Evolutionary conservation across 73 alveolate species (phyloP).

Genomic region (Breviolum minutum): DNA sequence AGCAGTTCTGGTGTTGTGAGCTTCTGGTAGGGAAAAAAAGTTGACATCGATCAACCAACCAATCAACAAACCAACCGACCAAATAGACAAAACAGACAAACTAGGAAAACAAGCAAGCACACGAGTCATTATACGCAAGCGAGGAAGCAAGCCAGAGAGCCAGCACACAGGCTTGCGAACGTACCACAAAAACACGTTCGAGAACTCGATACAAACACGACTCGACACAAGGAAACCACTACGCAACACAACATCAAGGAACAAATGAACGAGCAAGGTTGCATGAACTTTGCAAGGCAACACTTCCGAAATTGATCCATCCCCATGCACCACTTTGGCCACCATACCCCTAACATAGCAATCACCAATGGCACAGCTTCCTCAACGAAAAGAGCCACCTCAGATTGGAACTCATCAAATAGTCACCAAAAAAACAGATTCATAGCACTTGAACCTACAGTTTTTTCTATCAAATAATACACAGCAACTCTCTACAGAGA

Average conservation of each 20-base stretch:
- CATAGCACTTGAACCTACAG: no score
- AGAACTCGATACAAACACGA: no score
- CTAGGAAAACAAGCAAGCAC: no score
- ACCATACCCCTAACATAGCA: slow-evolving; percentile 9
- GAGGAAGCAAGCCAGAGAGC: background rate
- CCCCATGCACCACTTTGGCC: background rate
- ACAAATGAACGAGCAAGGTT: no score
- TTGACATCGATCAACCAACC: no score
- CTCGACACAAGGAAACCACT: background rate
- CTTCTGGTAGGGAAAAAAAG: no score
- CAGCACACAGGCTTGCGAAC: background rate
- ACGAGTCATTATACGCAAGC: background rate
- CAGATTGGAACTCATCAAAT: background rate
- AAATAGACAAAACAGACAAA: no score
- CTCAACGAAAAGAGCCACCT: slow-evolving; percentile 70
- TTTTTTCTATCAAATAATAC: no score
- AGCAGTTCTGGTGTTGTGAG: no score
- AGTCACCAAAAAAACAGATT: background rate
- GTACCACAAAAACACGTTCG: background rate
- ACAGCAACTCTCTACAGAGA: no score
- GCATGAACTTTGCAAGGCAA: no score
- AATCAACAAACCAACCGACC: no score
- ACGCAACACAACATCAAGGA: background rate
- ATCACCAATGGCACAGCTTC: slow-evolving; percentile 73
- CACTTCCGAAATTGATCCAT: background rate